These are phyloP conservation scores for Podila epigama DNA, from an alignment of 192 early-diverging fungal genomes.

Conservation along the genomic window DNA sequence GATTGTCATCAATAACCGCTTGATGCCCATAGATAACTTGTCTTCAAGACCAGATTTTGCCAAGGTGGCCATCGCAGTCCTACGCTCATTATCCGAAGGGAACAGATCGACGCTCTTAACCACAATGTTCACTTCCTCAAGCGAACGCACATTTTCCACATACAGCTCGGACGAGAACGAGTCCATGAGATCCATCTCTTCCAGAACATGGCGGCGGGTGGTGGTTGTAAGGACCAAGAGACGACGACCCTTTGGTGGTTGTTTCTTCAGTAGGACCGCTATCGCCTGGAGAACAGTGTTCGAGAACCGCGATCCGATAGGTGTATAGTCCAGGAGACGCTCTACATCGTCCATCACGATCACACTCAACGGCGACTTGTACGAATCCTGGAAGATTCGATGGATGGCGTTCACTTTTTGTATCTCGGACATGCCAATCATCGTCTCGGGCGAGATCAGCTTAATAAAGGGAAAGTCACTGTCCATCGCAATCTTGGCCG, in stretches of 20 bases:
- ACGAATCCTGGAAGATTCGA: conserved; percentile 96
- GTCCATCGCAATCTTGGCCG: conserved; percentile 91
- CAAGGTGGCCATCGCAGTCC: conserved; percentile 61
- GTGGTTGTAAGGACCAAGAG: conserved; percentile 95
- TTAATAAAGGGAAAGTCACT: conserved; percentile 97
- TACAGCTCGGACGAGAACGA: conserved; percentile 88
- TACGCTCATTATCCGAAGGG: conserved; percentile 65
- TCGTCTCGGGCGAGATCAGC: conserved; percentile 93
- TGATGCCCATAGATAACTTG: conserved; percentile 83
- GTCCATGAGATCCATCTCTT: conserved; percentile 87
- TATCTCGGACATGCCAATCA: conserved; percentile 90
- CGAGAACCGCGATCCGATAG: conserved; percentile 95
- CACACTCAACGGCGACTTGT: conserved; percentile 93
- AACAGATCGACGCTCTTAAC: conserved; percentile 75
- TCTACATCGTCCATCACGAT: conserved; percentile 97
- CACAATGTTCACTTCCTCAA: conserved; percentile 79
- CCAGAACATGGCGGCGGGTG: conserved; percentile 77
- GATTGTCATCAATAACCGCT: conserved; percentile 88
- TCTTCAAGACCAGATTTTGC: conserved; percentile 58
- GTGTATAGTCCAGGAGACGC: conserved; percentile 90
- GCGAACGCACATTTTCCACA: conserved; percentile 75
- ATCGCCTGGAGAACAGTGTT: conserved; percentile 93
- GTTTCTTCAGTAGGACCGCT: conserved; percentile 91
- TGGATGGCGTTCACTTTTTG: conserved; percentile 88
- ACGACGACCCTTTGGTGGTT: conserved; percentile 82